Evolutionary conservation across 371 early-diverging fungal genomes (phyloP).

Genomic region (Actinomucor elegans): DNA sequence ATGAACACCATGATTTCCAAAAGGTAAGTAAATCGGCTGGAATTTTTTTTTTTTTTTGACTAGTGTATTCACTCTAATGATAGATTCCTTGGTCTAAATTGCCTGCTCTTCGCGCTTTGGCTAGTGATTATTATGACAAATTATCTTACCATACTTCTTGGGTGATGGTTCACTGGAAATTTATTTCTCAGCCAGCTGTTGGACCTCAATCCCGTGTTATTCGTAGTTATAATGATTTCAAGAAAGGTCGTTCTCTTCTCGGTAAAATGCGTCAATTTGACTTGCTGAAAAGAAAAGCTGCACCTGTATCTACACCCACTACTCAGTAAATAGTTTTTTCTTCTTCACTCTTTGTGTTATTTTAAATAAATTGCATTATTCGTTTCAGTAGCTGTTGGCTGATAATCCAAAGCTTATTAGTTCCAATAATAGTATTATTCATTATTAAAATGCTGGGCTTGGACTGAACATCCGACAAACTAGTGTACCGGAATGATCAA

Average conservation of each 20-base stretch:
- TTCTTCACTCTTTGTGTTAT: not conserved
- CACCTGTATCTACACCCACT: not conserved
- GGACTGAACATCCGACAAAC: too few species aligned
- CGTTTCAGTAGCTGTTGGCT: too few species aligned
- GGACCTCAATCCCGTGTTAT: constrained; percentile 81
- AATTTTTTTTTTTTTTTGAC: not conserved
- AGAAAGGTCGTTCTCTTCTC: constrained; percentile 57
- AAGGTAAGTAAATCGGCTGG: too few species aligned
- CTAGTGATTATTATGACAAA: constrained; percentile 90
- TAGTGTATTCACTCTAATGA: not conserved
- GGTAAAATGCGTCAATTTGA: constrained; percentile 32
- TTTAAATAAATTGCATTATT: not conserved
- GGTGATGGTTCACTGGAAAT: constrained; percentile 81
- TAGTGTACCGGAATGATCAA: too few species aligned
- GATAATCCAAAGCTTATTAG: too few species aligned
- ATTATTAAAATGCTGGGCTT: too few species aligned
- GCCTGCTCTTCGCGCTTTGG: constrained; percentile 77
- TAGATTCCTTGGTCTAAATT: constrained; percentile 90
- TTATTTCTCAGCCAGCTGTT: constrained; percentile 54
- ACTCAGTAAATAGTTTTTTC: not conserved
- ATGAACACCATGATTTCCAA: constrained; percentile 97
- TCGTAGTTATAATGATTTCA: constrained; percentile 71
- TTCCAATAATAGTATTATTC: too few species aligned
- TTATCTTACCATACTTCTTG: constrained; percentile 89
- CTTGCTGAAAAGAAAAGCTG: not conserved